Conservation (phyloP, 2,329 filamentous ascomycete species). For the Knoxdaviesia proteae region DNA sequence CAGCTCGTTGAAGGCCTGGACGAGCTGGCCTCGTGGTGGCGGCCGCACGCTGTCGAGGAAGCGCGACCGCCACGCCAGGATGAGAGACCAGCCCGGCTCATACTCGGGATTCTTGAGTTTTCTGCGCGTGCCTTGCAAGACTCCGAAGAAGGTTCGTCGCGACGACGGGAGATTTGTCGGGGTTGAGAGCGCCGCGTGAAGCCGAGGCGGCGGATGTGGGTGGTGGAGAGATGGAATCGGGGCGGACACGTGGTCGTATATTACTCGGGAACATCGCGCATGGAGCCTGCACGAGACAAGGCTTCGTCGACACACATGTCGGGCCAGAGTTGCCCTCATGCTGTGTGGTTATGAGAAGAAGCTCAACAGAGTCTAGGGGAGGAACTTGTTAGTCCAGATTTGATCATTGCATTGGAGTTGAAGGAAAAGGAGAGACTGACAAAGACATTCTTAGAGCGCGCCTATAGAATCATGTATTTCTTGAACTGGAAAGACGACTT, state of each 20-base stretch:
- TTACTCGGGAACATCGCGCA: not conserved
- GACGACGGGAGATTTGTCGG: constrained; percentile 8
- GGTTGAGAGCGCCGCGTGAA: constrained; percentile 9
- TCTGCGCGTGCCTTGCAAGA: constrained; percentile 39
- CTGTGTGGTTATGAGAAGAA: constrained; percentile 6
- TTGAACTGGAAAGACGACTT: too few relatives aligned
- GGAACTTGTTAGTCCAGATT: too few relatives aligned
- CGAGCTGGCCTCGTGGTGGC: constrained; percentile 40
- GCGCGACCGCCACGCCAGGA: constrained; percentile 47
- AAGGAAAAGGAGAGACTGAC: too few relatives aligned
- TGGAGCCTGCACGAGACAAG: not conserved
- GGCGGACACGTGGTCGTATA: constrained; percentile 1
- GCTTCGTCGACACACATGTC: constrained; percentile 18
- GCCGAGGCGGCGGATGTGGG: constrained; percentile 10
- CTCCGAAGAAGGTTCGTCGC: constrained; percentile 33
- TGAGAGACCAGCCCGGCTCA: constrained; percentile 49
- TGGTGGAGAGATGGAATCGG: constrained; percentile 14
- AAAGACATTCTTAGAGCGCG: too few relatives aligned
- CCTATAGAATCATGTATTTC: too few relatives aligned
- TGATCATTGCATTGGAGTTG: too few relatives aligned
- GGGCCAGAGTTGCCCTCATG: constrained; percentile 24
- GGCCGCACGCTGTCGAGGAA: constrained; percentile 41
- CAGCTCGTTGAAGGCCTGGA: constrained; percentile 42
- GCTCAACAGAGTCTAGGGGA: not conserved
- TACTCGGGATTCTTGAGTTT: constrained; percentile 39